These are phyloP conservation scores for Cryphonectria nitschkei DNA, from an alignment of 2,329 filamentous ascomycete genomes.

Conservation along the genomic window DNA sequence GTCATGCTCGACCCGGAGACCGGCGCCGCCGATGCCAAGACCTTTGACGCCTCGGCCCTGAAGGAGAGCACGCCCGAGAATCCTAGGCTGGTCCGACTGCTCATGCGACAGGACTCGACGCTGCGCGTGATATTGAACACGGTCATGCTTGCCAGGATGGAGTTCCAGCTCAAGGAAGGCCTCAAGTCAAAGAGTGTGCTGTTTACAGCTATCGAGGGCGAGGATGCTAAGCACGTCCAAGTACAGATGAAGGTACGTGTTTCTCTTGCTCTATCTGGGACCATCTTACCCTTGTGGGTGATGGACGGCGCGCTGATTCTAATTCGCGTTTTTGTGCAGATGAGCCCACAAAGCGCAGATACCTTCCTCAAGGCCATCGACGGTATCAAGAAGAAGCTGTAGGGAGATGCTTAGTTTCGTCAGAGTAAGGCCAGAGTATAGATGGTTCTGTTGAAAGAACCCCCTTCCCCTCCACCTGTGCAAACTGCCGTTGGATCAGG, in stretches of 20 bases:
- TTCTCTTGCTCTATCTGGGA: constrained; percentile 15
- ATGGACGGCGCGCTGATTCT: not conserved
- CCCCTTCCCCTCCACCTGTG: not conserved
- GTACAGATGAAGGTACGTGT: constrained; percentile 63
- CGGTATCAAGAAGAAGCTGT: constrained; percentile 54
- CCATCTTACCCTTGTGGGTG: not conserved
- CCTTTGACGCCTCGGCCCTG: constrained; percentile 59
- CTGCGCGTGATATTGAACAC: constrained; percentile 87
- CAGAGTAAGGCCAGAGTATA: not conserved
- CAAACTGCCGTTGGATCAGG: not conserved
- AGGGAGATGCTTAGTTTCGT: constrained; percentile 3
- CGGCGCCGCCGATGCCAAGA: constrained; percentile 52
- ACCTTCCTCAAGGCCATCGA: constrained; percentile 54
- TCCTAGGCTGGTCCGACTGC: constrained; percentile 66
- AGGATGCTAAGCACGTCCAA: constrained; percentile 57
- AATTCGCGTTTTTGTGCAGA: constrained; percentile 41
- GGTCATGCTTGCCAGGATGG: constrained; percentile 76
- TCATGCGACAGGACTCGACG: constrained; percentile 91
- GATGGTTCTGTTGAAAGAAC: not conserved
- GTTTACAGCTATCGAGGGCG: constrained; percentile 66
- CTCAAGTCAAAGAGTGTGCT: constrained; percentile 72
- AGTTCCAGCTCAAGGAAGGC: constrained; percentile 75
- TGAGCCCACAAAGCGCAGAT: constrained; percentile 58
- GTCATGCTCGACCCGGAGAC: constrained; percentile 57
- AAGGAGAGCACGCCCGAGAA: constrained; percentile 45